Percentiles rank a stretch among this genome's conserved stretches.
phyloP scores from a whole-genome alignment of 2,329 filamentous ascomycete species.

The Monilinia laxa region DNA sequence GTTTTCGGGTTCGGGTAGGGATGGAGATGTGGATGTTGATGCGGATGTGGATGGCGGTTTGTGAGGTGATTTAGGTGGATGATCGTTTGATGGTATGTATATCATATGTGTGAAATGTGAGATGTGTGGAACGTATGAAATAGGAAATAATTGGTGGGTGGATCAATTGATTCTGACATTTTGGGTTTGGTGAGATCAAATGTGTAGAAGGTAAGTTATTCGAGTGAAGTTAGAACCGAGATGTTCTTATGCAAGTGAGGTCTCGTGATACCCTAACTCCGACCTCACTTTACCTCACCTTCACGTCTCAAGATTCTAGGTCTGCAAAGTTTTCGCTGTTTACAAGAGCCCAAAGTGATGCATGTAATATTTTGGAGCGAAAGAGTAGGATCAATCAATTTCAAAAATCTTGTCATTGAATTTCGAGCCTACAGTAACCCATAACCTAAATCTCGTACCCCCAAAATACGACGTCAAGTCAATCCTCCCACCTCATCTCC shows the following conservation, averaged over 20 bases:
- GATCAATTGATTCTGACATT: not conserved
- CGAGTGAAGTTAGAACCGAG: not conserved
- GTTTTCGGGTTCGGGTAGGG: not conserved
- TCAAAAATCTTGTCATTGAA: constrained; percentile 9
- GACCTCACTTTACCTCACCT: not conserved
- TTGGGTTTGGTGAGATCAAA: not conserved
- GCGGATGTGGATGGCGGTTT: not conserved
- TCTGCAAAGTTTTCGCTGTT: not conserved
- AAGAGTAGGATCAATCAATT: not conserved
- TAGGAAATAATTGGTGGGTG: not conserved
- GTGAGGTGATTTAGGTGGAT: not conserved
- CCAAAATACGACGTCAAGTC: not conserved
- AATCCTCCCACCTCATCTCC: not conserved
- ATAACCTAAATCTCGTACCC: not conserved
- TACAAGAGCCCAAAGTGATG: not conserved
- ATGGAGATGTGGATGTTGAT: not conserved
- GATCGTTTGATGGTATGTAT: not conserved
- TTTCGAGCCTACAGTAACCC: constrained; percentile 11
- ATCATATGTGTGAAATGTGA: not conserved
- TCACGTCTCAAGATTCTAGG: not conserved
- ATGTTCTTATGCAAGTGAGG: not conserved
- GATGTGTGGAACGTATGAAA: not conserved
- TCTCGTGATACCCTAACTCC: constrained; percentile 1
- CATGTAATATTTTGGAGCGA: not conserved
- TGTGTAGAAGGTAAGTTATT: not conserved